Conservation (phyloP, 2,329 filamentous ascomycete species). For the Blastomyces gilchristii region DNA sequence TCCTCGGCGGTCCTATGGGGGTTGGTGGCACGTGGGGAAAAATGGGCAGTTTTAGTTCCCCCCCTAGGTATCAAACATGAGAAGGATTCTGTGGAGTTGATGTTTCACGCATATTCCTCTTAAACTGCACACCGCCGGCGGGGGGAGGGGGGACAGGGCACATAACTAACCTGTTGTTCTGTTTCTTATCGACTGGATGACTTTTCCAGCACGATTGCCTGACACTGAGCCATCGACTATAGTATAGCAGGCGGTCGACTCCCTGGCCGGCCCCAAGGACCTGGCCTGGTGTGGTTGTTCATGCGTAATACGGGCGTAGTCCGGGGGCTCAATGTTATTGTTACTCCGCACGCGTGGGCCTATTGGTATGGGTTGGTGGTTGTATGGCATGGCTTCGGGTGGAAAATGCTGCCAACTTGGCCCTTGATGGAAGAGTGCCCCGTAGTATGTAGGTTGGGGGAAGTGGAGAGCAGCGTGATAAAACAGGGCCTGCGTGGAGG, state of each 20-base stretch:
- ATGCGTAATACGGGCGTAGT: background rate
- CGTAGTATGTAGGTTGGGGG: conserved; percentile 1
- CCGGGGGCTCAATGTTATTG: background rate
- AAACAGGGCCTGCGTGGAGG: background rate
- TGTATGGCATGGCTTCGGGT: background rate
- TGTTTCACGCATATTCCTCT: background rate
- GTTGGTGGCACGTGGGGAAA: conserved; percentile 23
- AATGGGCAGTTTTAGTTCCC: conserved; percentile 4
- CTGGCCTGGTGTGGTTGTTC: background rate
- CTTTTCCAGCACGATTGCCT: background rate
- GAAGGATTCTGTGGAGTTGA: background rate
- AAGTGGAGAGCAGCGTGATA: background rate
- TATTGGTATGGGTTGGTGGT: background rate
- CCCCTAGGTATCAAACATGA: background rate
- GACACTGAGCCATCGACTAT: conserved; percentile 3
- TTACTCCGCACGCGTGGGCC: background rate
- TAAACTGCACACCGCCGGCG: background rate
- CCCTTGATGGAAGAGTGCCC: background rate
- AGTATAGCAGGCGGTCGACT: background rate
- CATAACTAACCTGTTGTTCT: background rate
- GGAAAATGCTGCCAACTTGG: conserved; percentile 1
- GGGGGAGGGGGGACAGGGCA: no score
- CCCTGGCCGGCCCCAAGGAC: background rate
- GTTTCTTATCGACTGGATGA: background rate
- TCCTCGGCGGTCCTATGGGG: conserved; percentile 54